These are phyloP conservation scores for Sungouiella thailandica DNA, from an alignment of 805 yeast species.

Conservation along the genomic window DNA sequence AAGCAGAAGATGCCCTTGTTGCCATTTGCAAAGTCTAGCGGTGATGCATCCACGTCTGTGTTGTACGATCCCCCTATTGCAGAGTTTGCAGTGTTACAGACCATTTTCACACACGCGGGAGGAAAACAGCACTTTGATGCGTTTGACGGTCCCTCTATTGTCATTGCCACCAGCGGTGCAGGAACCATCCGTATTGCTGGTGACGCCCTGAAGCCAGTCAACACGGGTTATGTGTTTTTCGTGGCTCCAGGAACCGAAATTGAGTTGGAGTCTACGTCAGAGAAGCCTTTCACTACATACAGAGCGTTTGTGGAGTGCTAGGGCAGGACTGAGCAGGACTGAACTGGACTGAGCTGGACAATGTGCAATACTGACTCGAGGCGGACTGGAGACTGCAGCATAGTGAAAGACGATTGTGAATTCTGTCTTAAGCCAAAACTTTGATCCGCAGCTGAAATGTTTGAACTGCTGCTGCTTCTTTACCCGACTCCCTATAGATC, in stretches of 20 bases:
- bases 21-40: conserved; percentile 53
- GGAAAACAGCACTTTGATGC: conserved; percentile 53
- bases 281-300: conserved; percentile 63
- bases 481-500: no score
- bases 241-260: conserved; percentile 73
- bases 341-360: no score
- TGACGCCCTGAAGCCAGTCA: conserved; percentile 36
- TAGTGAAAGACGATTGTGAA: no score
- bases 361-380: no score
- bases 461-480: no score
- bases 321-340: no score
- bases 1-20: conserved; percentile 85
- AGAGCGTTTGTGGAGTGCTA: conserved; percentile 90
- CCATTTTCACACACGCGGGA: conserved; percentile 48
- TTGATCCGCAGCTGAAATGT: no score
- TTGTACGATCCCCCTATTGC: conserved; percentile 95
- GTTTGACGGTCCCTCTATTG: conserved; percentile 81
- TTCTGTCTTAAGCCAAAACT: no score
- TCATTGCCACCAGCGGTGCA: conserved; percentile 76
- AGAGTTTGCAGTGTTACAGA: conserved; percentile 91
- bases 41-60: conserved; percentile 55
- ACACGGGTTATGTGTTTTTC: conserved; percentile 77
- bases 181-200: conserved; percentile 53
- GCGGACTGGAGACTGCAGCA: no score
- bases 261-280: conserved; percentile 50